Conservation (phyloP, 1,284 basidiomycete genomes). For the Clitocybe nebularis region DNA sequence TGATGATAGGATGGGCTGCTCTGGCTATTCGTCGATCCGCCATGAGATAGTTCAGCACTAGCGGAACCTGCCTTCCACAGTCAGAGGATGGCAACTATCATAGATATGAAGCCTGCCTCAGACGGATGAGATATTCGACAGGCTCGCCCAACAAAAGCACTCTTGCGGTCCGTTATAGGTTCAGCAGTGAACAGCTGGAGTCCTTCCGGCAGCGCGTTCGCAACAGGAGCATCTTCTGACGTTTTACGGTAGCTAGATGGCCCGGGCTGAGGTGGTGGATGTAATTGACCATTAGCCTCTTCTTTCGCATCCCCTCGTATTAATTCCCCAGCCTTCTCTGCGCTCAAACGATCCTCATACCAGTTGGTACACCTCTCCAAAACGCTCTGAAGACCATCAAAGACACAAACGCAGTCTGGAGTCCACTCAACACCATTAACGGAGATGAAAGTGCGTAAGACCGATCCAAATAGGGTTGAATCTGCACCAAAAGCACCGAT, state of each 20-base stretch:
- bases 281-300: conserved; percentile 11
- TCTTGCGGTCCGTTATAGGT: conserved; percentile 81
- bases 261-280: conserved; percentile 11
- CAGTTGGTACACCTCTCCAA: conserved; percentile 64
- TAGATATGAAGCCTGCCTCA: conserved; percentile 44
- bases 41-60: conserved; percentile 70
- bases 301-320: conserved; percentile 52
- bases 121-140: conserved; percentile 75
- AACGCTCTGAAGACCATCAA: conserved; percentile 83
- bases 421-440: conserved; percentile 71
- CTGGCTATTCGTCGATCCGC: conserved; percentile 70
- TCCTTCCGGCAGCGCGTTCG: conserved; percentile 48
- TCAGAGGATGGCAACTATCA: conserved; percentile 3
- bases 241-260: no score
- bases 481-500: conserved; percentile 79
- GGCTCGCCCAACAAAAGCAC: conserved; percentile 79
- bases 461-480: conserved; percentile 66
- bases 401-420: conserved; percentile 76
- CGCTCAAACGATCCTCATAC: conserved; percentile 64
- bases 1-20: conserved; percentile 86
- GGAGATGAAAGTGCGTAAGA: conserved; percentile 82
- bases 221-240: conserved; percentile 15
- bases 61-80: conserved; percentile 50
- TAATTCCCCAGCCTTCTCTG: conserved; percentile 53
- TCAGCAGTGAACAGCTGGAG: conserved; percentile 66